Conservation (phyloP, 2,329 filamentous ascomycete genomes). For the Dothistroma septosporum region DNA sequence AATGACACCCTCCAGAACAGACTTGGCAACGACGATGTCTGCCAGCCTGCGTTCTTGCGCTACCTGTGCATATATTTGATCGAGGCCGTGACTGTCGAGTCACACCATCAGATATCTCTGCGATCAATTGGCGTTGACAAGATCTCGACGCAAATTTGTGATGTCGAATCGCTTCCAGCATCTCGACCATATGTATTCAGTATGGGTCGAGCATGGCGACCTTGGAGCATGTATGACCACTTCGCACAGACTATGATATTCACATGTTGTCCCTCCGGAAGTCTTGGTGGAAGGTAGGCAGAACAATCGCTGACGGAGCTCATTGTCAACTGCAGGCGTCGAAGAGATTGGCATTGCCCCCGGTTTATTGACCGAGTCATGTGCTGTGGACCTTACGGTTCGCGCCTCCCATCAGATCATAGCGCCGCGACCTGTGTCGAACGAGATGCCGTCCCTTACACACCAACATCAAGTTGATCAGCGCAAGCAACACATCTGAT, state of each 20-base stretch:
- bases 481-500: too few species aligned
- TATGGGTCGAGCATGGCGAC: not conserved
- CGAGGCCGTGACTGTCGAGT: not conserved
- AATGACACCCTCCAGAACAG: not conserved
- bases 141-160: not conserved
- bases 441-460: too few species aligned
- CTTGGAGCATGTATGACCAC: not conserved
- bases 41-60: not conserved
- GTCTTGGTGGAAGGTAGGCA: too few species aligned
- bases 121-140: not conserved
- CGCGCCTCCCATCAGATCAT: too few species aligned
- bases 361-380: too few species aligned
- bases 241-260: not conserved
- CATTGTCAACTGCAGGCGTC: too few species aligned
- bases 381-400: too few species aligned
- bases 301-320: too few species aligned
- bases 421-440: too few species aligned
- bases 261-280: too few species aligned
- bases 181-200: not conserved
- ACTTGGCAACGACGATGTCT: not conserved
- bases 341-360: too few species aligned
- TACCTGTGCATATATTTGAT: not conserved
- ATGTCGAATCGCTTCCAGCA: not conserved
- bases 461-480: too few species aligned
- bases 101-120: not conserved